A percentile compares a stretch with the other conserved stretches of the same genome.
These are phyloP conservation scores for Escovopsis sp. DNA, from an alignment of 2,329 filamentous ascomycete genomes.

Conservation along the genomic window DNA sequence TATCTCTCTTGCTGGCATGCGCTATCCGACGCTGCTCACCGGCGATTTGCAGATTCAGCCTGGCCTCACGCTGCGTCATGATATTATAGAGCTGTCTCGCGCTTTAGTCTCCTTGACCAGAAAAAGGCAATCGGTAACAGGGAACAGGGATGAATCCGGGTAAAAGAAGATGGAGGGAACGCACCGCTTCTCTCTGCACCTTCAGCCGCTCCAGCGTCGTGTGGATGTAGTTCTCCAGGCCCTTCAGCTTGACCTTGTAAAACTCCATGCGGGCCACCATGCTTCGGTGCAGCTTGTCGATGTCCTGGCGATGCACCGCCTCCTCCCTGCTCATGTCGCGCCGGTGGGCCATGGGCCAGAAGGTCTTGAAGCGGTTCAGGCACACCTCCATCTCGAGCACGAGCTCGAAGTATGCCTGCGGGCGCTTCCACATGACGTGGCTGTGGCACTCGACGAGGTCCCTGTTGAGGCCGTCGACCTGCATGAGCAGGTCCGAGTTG, in stretches of 20 bases:
- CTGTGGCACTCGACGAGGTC: conserved; percentile 50
- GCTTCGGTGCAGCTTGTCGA: conserved; percentile 34
- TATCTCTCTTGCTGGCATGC: conserved; percentile 45
- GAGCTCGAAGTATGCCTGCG: conserved; percentile 44
- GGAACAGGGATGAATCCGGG: neutral
- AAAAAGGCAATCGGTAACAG: neutral
- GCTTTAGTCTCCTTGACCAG: neutral
- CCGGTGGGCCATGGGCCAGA: conserved; percentile 9
- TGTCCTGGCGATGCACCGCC: conserved; percentile 16
- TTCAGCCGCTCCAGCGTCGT: conserved; percentile 46
- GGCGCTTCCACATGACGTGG: conserved; percentile 48
- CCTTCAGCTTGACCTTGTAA: conserved; percentile 44
- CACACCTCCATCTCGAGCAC: conserved; percentile 32
- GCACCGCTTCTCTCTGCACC: conserved; percentile 45
- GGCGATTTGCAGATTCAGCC: conserved; percentile 48
- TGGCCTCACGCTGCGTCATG: conserved; percentile 49
- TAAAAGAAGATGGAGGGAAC: conserved; percentile 16
- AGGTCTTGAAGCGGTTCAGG: conserved; percentile 29
- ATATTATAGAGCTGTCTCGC: conserved; percentile 44
- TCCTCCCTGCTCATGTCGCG: conserved; percentile 11
- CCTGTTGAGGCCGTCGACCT: conserved; percentile 45
- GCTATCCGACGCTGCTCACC: conserved; percentile 44
- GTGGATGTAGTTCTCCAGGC: conserved; percentile 47
- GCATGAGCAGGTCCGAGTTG: conserved; percentile 35
- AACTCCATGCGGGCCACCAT: conserved; percentile 43